A percentile compares a stretch with the other conserved stretches of the same genome.
Conservation (phyloP, 768 basidiomycete genomes). For the Suillus alpinus region DNA sequence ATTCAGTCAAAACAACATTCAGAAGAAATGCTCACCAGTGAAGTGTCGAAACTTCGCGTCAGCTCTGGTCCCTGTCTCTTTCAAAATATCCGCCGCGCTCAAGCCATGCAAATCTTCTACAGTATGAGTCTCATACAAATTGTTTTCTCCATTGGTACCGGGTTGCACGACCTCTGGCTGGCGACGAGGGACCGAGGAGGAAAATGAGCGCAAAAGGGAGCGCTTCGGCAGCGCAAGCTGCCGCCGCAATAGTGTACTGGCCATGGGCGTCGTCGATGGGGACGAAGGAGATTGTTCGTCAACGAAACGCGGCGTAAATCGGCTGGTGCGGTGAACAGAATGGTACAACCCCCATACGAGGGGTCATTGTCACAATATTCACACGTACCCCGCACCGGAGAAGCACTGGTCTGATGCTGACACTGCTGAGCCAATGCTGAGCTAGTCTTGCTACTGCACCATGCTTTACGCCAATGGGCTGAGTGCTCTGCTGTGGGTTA, state of each 20-base stretch:
- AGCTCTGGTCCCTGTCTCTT: constrained; percentile 65
- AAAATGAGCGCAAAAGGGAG: constrained; percentile 22
- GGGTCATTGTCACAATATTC: constrained; percentile 16
- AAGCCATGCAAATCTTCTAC: constrained; percentile 86
- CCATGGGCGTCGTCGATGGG: constrained; percentile 47
- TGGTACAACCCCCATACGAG: constrained; percentile 19
- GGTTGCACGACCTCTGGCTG: constrained; percentile 23
- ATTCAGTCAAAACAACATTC: constrained; percentile 2
- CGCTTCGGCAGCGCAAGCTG: constrained; percentile 40
- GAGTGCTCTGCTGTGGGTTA: constrained; percentile 5
- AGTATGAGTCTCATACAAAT: constrained; percentile 62
- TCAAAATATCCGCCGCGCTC: constrained; percentile 74
- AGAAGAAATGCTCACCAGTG: constrained; percentile 58
- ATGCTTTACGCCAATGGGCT: constrained; percentile 1
- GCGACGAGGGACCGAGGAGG: constrained; percentile 23
- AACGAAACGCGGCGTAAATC: constrained; percentile 21
- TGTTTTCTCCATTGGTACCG: constrained; percentile 36
- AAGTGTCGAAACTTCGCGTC: constrained; percentile 90
- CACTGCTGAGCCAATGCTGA: too few relatives aligned
- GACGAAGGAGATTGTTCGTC: constrained; percentile 9
- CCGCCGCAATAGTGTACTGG: constrained; percentile 63
- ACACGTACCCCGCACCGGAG: not conserved
- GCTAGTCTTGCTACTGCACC: constrained; percentile 4
- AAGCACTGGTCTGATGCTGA: not conserved
- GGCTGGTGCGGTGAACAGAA: constrained; percentile 22